These are phyloP conservation scores for Ascodesmis nigricans DNA, from an alignment of 495 filamentous ascomycete species.

Conservation along the genomic window DNA sequence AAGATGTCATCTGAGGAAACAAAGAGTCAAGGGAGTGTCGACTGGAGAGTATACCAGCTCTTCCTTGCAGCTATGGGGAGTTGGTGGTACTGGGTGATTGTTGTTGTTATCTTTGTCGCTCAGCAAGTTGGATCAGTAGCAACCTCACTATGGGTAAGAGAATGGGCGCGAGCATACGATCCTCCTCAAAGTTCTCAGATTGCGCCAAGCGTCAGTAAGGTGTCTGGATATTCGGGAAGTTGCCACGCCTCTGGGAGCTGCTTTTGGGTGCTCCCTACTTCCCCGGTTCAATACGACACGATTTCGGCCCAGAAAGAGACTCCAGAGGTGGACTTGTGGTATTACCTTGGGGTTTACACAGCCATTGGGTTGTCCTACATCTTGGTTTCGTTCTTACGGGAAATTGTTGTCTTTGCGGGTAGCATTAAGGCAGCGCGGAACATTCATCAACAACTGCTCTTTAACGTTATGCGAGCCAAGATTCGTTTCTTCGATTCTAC, in stretches of 20 bases:
- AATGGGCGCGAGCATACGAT: constrained; percentile 36
- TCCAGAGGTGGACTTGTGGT: constrained; percentile 44
- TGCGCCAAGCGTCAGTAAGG: not conserved
- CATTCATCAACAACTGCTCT: constrained; percentile 61
- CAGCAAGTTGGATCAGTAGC: constrained; percentile 70
- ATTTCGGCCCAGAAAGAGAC: not conserved
- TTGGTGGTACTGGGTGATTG: constrained; percentile 81
- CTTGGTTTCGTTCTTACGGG: constrained; percentile 49
- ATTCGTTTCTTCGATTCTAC: constrained; percentile 98
- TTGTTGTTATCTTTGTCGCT: constrained; percentile 46
- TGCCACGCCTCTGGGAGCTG: constrained; percentile 24
- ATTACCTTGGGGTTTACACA: constrained; percentile 70
- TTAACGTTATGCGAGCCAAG: constrained; percentile 61
- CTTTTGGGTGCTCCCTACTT: constrained; percentile 18
- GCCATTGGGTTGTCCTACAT: constrained; percentile 55
- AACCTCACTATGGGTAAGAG: constrained; percentile 78
- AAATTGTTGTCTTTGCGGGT: constrained; percentile 77
- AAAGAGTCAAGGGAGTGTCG: constrained; percentile 66
- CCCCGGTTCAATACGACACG: constrained; percentile 7
- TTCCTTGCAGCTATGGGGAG: constrained; percentile 77
- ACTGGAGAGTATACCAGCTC: constrained; percentile 59
- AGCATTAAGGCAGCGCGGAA: constrained; percentile 71
- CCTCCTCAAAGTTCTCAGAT: not conserved
- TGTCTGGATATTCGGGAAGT: constrained; percentile 17
- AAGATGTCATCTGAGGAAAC: constrained; percentile 38